Evolutionary conservation across 2,329 filamentous ascomycete genomes (phyloP), one percentile per base, ranked within the genome.

Genomic region (Plenodomus lindquistii): DNA sequence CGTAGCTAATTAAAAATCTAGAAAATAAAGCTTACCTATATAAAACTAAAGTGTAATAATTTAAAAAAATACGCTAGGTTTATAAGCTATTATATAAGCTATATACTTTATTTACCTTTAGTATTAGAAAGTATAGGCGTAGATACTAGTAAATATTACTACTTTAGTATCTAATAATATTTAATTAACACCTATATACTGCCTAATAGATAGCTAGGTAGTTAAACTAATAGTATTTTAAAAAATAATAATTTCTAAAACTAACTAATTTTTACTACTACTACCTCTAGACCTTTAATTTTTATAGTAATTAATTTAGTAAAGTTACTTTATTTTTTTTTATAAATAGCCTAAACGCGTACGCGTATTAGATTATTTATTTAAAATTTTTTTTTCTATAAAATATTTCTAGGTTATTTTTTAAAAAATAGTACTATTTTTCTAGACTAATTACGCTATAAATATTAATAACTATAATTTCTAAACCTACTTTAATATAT

Each of bases 191-290:
- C n/a, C n/a, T n/a, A n/a, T n/a, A n/a, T n/a, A n/a, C n/a, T n/a
- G n/a, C n/a, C 41, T 60, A 54, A 52, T 46, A 44, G 56, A 59
- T 59, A 67, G 59, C 59, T 72, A 70, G 72, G 58, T 65, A 55
- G 67, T 62, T 74, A 64, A 62, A 70, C 61, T 62, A 63, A 61
- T 60, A 55, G 54, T 60, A 57, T 64, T 71, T 72, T 60, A 62
- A 63, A 60, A 59, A 65, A 50, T 73, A 74, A 64, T 66, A 66
- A 67, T 65, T 73, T 72, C 67, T 65, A 72, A 60, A 75, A 74
- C 66, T 69, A 75, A n/a, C n/a, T 74, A 72, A 67, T 67, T 74
- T 63, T 65, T 66, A 65, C 64, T 66, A 75, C n/a, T n/a, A n/a
- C 63, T 75, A 63, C 65, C 71, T 62, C 56, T 66, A n/a, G n/a